Percentiles rank a stretch among this genome's conserved stretches.
These are phyloP conservation scores for Penicillium herquei DNA, from an alignment of 495 filamentous ascomycete genomes.

Conservation along the genomic window DNA sequence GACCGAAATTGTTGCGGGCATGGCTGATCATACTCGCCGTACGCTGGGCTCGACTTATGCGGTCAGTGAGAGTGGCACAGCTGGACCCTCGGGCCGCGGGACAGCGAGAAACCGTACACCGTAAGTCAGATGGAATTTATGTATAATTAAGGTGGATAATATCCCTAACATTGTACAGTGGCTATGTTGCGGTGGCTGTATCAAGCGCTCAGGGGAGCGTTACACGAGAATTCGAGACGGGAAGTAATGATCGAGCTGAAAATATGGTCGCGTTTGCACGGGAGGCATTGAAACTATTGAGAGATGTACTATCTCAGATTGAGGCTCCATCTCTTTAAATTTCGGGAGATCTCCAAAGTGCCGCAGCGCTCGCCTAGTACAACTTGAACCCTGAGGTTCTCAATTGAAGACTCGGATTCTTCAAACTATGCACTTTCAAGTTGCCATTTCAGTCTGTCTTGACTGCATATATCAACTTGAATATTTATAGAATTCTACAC, in stretches of 20 bases:
- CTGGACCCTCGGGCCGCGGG: conserved; percentile 56
- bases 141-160: neutral
- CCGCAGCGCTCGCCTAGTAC: too few species aligned
- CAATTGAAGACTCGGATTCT: too few species aligned
- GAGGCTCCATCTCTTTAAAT: neutral
- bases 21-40: conserved; percentile 45
- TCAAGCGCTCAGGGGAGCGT: conserved; percentile 44
- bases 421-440: too few species aligned
- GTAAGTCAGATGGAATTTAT: conserved; percentile 29
- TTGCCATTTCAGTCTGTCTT: too few species aligned
- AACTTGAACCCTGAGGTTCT: too few species aligned
- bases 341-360: too few species aligned
- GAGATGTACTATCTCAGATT: conserved; percentile 28
- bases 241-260: conserved; percentile 47
- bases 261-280: conserved; percentile 63
- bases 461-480: too few species aligned
- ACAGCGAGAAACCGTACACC: conserved; percentile 55
- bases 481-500: too few species aligned
- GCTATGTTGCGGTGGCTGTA: conserved; percentile 60
- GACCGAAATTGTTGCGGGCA: neutral
- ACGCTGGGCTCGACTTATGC: conserved; percentile 54
- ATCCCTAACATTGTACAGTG: conserved; percentile 29
- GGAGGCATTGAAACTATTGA: conserved; percentile 54
- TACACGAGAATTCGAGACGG: conserved; percentile 54
- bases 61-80: conserved; percentile 59